A percentile compares a stretch with the other conserved stretches of the same genome.
These are phyloP conservation scores for Cruciata laevipes DNA, from an alignment of 257 asterid species.

Conservation along the genomic window DNA sequence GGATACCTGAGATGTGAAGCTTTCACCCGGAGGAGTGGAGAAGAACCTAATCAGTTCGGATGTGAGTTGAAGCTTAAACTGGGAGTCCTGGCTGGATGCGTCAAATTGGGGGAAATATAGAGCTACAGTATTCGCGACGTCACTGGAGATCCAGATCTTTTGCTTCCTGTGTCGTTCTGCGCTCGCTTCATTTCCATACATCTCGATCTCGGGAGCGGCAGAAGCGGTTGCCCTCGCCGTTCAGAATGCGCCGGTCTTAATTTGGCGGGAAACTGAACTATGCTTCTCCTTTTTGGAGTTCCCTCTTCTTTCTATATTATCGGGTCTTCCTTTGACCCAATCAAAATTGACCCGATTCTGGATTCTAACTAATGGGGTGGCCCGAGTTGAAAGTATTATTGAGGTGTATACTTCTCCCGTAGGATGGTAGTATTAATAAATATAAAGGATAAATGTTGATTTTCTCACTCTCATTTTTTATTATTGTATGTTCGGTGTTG, in stretches of 20 bases:
- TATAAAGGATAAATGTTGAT: no score
- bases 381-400: no score
- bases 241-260: neutral
- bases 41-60: constrained; percentile 59
- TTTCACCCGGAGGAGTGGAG: constrained; percentile 46
- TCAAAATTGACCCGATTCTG: no score
- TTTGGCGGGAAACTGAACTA: no score
- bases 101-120: constrained; percentile 48
- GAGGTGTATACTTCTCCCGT: no score
- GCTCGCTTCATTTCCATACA: constrained; percentile 38
- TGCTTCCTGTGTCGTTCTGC: constrained; percentile 18
- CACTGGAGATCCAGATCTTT: constrained; percentile 19
- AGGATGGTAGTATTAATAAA: no score
- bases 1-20: constrained; percentile 47
- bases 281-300: no score
- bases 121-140: constrained; percentile 37
- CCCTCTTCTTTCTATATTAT: no score
- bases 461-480: no score
- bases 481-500: no score
- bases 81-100: constrained; percentile 38
- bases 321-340: no score
- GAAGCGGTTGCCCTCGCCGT: constrained; percentile 10
- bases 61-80: constrained; percentile 40
- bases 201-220: constrained; percentile 18
- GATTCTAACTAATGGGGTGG: no score